Evolutionary conservation across 441 rosid genomes (phyloP).

Genomic region (Biscutella laevigata): DNA sequence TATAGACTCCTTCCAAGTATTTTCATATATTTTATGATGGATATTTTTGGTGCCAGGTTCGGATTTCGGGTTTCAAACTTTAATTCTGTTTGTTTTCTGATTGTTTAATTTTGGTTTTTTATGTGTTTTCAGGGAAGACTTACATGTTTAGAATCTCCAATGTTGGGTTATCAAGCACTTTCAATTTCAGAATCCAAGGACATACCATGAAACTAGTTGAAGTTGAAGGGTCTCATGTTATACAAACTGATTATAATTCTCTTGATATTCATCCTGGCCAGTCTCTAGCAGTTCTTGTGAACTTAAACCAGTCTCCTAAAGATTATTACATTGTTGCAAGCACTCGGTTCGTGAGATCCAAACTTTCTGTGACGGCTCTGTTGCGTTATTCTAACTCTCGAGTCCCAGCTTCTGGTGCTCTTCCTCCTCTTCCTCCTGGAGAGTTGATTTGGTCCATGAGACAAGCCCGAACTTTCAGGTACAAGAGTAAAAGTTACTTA

Average conservation of each 20-base stretch:
- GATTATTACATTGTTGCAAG: constrained; percentile 80
- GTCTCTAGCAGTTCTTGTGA: constrained; percentile 62
- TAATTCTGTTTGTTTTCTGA: neutral
- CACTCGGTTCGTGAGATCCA: constrained; percentile 39
- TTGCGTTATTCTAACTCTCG: constrained; percentile 61
- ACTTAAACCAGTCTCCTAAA: constrained; percentile 57
- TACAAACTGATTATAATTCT: constrained; percentile 64
- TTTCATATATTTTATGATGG: no score
- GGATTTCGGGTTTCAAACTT: no score
- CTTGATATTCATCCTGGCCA: constrained; percentile 92
- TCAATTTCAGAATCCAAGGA: constrained; percentile 85
- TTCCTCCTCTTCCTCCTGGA: constrained; percentile 45
- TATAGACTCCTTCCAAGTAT: no score
- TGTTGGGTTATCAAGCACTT: constrained; percentile 55
- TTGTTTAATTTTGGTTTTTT: neutral
- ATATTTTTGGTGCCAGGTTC: no score
- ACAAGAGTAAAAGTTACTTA: neutral
- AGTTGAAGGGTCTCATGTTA: constrained; percentile 83
- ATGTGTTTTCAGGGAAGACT: constrained; percentile 47
- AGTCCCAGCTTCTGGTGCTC: constrained; percentile 52
- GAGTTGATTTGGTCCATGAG: constrained; percentile 61
- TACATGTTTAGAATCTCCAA: constrained; percentile 83
- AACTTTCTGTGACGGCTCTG: constrained; percentile 44
- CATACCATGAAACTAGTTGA: constrained; percentile 72
- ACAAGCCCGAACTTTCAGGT: constrained; percentile 87